These are phyloP conservation scores for Hapsidospora chrysogenum DNA, from an alignment of 495 filamentous ascomycete genomes.

Conservation along the genomic window DNA sequence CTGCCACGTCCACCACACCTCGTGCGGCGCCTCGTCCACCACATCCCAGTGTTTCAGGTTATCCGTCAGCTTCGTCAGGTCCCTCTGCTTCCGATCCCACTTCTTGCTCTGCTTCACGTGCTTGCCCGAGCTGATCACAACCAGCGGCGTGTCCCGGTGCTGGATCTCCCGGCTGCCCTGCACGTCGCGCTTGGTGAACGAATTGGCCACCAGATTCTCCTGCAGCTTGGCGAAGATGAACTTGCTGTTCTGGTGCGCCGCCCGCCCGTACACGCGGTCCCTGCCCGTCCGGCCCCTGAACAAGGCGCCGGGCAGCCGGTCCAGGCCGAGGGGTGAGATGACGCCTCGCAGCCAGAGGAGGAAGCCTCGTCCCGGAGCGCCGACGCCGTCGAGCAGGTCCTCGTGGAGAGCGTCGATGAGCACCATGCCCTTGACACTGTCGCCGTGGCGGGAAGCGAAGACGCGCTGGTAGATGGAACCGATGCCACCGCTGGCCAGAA, in stretches of 20 bases:
- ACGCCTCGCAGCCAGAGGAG: conserved; percentile 69
- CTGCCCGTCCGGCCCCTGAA: conserved; percentile 63
- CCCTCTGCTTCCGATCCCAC: conserved; percentile 71
- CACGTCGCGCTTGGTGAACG: conserved; percentile 68
- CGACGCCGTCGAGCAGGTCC: conserved; percentile 53
- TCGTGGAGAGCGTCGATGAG: conserved; percentile 82
- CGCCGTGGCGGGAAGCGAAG: conserved; percentile 63
- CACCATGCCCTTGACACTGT: conserved; percentile 58
- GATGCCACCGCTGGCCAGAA: conserved; percentile 46
- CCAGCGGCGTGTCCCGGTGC: conserved; percentile 49
- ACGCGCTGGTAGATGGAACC: conserved; percentile 80
- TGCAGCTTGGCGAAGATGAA: conserved; percentile 81
- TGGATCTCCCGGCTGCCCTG: conserved; percentile 61
- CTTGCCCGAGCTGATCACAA: conserved; percentile 65
- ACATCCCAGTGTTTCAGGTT: conserved; percentile 75
- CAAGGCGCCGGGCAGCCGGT: conserved; percentile 58
- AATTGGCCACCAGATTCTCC: conserved; percentile 74
- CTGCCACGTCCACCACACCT: conserved; percentile 58
- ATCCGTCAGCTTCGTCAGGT: conserved; percentile 60
- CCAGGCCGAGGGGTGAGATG: conserved; percentile 71
- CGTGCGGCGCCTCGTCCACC: conserved; percentile 68
- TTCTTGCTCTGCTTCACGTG: conserved; percentile 35
- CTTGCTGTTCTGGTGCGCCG: conserved; percentile 61
- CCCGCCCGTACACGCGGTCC: conserved; percentile 67
- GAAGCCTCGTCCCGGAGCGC: conserved; percentile 55